A percentile compares a stretch with the other conserved stretches of the same genome.
Evolutionary conservation across 345 rosid genomes (phyloP).

Genomic region (Cochlearia excelsa): DNA sequence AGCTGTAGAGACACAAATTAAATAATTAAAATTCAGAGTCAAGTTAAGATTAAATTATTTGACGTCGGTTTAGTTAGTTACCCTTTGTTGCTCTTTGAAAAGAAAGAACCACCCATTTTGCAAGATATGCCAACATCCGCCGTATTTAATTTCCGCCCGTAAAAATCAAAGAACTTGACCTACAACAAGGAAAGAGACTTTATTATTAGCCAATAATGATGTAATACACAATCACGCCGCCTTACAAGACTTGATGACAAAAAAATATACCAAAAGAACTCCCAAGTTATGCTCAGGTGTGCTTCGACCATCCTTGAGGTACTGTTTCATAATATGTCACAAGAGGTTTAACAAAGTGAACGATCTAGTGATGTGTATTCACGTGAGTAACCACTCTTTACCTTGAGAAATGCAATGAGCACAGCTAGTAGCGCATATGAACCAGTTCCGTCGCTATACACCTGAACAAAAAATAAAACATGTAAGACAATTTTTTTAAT

Average conservation of each 20-base stretch:
- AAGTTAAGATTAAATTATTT: background rate
- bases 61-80: slow-evolving; percentile 30
- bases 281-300: slow-evolving; percentile 76
- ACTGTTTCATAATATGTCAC: slow-evolving; percentile 47
- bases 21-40: background rate
- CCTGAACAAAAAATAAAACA: slow-evolving; percentile 45
- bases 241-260: background rate
- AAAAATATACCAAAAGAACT: slow-evolving; percentile 64
- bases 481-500: slow-evolving; percentile 13
- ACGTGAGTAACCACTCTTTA: slow-evolving; percentile 25
- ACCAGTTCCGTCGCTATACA: slow-evolving; percentile 85
- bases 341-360: background rate
- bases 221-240: too few relatives aligned
- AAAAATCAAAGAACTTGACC: slow-evolving; percentile 87
- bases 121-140: slow-evolving; percentile 84
- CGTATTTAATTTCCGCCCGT: slow-evolving; percentile 78
- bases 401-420: slow-evolving; percentile 85
- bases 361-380: background rate
- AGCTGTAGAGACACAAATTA: slow-evolving; percentile 37
- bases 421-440: slow-evolving; percentile 90
- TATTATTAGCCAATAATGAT: too few relatives aligned
- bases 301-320: slow-evolving; percentile 45
- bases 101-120: slow-evolving; percentile 62
- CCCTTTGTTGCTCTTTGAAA: slow-evolving; percentile 70
- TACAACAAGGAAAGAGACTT: slow-evolving; percentile 31